A percentile compares a stretch with the other conserved stretches of the same genome.
Conservation (phyloP, 1,284 basidiomycete species). For the Cryptococcus sp. region DNA sequence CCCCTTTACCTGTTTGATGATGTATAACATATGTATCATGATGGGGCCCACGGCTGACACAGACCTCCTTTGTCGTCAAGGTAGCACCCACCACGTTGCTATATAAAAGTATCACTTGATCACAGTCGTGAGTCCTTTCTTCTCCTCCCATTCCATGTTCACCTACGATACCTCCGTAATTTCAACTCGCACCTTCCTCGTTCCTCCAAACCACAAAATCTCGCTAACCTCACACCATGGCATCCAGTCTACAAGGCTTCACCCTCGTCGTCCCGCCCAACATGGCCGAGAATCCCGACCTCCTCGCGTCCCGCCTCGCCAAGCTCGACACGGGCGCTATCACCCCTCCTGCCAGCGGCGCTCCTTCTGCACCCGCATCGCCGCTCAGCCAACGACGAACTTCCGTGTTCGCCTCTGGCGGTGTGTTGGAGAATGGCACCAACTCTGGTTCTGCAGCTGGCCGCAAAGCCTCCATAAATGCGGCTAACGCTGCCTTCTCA, state of each 20-base stretch:
- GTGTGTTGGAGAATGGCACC: conserved; percentile 47
- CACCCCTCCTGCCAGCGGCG: conserved; percentile 4
- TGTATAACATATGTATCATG: no score
- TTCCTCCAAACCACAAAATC: background rate
- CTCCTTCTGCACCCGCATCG: conserved; percentile 10
- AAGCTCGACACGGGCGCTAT: conserved; percentile 11
- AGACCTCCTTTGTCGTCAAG: no score
- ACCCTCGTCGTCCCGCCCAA: conserved; percentile 5
- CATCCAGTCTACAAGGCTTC: conserved; percentile 11
- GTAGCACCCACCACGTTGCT: no score
- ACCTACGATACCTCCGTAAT: no score
- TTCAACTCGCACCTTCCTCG: no score
- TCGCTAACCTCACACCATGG: conserved; percentile 5
- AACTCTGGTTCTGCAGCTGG: conserved; percentile 43
- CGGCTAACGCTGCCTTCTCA: conserved; percentile 16
- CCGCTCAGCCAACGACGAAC: background rate
- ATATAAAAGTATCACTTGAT: no score
- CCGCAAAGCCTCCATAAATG: conserved; percentile 34
- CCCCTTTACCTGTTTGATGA: no score
- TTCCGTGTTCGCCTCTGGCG: background rate
- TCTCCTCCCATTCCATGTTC: no score
- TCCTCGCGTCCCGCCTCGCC: conserved; percentile 11
- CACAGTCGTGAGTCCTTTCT: no score
- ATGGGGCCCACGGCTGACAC: no score
- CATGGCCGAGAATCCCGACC: conserved; percentile 19